A percentile compares a stretch with the other conserved stretches of the same genome.
Evolutionary conservation across 2,329 filamentous ascomycete species (phyloP).

Genomic region (Paecilomyces sp.): DNA sequence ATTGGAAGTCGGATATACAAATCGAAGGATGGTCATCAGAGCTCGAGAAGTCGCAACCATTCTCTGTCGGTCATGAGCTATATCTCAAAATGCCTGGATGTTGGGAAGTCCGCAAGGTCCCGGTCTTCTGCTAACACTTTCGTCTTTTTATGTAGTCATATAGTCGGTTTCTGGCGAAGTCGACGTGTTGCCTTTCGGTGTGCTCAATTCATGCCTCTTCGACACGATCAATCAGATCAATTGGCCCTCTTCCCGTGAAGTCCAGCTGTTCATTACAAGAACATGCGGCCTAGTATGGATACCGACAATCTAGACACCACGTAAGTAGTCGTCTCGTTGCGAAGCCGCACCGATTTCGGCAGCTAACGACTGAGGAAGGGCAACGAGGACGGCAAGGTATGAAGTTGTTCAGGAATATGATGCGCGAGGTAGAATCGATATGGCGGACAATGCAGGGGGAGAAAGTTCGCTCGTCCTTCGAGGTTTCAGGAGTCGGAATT

Average conservation of each 20-base stretch:
- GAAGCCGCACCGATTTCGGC: background rate
- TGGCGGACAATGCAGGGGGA: background rate
- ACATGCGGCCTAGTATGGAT: background rate
- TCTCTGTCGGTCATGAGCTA: background rate
- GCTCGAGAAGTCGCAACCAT: background rate
- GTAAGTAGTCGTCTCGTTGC: background rate
- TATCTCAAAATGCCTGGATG: background rate
- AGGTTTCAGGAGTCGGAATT: background rate
- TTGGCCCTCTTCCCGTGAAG: background rate
- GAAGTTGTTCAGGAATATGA: background rate
- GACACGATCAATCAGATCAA: background rate
- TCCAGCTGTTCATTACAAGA: background rate
- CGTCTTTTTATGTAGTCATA: background rate
- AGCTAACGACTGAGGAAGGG: background rate
- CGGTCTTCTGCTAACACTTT: background rate
- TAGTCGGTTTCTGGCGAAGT: background rate
- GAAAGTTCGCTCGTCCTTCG: background rate
- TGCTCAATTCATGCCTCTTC: background rate
- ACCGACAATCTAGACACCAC: background rate
- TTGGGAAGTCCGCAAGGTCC: background rate
- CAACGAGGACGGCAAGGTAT: background rate
- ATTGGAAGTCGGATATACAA: background rate
- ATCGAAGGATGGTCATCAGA: background rate
- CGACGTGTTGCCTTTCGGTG: background rate
- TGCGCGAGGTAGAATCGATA: background rate